phyloP scores from a whole-genome alignment of 257 asterid species.

The Petunia axillaris region DNA sequence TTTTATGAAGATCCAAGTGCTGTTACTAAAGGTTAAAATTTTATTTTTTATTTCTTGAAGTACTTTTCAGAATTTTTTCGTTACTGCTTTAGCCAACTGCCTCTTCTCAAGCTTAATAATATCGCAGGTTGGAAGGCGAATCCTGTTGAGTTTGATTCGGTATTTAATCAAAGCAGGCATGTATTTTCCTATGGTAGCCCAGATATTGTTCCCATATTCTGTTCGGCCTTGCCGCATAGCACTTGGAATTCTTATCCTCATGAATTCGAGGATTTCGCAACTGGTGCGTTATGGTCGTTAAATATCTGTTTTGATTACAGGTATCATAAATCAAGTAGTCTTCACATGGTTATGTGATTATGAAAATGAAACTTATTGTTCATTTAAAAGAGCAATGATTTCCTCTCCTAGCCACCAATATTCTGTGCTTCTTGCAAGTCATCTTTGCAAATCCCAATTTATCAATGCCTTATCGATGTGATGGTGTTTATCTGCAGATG shows the following conservation, averaged over 20 bases:
- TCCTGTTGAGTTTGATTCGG: conserved; percentile 98
- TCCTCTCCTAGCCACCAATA: conserved; percentile 8
- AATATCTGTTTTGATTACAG: neutral
- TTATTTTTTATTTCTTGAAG: neutral
- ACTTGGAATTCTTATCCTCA: conserved; percentile 88
- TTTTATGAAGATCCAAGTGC: conserved; percentile 99
- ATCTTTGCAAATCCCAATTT: neutral
- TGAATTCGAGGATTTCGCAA: conserved; percentile 94
- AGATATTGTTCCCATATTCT: conserved; percentile 88
- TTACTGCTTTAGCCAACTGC: conserved; percentile 3
- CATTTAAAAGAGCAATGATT: neutral
- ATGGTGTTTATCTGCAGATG: conserved; percentile 68
- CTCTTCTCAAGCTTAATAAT: conserved; percentile 1
- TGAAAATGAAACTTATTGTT: neutral
- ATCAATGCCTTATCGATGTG: conserved; percentile 28
- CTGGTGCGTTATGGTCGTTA: conserved; percentile 59
- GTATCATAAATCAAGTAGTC: neutral
- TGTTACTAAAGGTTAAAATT: conserved; percentile 81
- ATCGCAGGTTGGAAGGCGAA: conserved; percentile 92
- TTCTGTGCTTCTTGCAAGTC: neutral
- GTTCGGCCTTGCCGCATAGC: conserved; percentile 85
- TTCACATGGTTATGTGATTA: neutral
- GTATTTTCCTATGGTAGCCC: conserved; percentile 96
- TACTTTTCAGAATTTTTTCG: neutral
- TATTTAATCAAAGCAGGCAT: conserved; percentile 89